phyloP scores from a whole-genome alignment of 495 filamentous ascomycete species.

The Oleoguttula mirabilis region DNA sequence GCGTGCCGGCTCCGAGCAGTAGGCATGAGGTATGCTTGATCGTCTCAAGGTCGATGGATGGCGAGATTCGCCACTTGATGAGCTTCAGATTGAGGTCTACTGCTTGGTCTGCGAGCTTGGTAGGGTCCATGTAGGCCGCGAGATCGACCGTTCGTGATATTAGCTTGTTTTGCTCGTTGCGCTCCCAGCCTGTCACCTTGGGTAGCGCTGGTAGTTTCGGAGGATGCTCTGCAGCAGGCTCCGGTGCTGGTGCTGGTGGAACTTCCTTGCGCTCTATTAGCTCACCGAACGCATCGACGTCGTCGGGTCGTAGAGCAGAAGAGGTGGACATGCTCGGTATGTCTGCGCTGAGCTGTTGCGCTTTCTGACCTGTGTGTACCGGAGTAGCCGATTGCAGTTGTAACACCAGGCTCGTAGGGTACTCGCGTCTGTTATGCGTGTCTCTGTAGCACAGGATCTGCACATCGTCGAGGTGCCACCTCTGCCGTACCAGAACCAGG shows the following conservation, averaged over 20 bases:
- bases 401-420: slow-evolving; percentile 68
- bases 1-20: slow-evolving; percentile 85
- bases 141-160: slow-evolving; percentile 65
- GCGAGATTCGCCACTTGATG: slow-evolving; percentile 96
- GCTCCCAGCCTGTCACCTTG: slow-evolving; percentile 91
- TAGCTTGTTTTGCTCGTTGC: slow-evolving; percentile 62
- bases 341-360: slow-evolving; percentile 19
- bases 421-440: slow-evolving; percentile 57
- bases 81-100: slow-evolving; percentile 95
- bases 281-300: slow-evolving; percentile 16
- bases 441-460: slow-evolving; percentile 90
- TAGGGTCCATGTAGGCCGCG: slow-evolving; percentile 83
- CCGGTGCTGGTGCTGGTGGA: slow-evolving; percentile 18
- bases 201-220: slow-evolving; percentile 45
- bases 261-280: slow-evolving; percentile 11
- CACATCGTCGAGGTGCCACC: slow-evolving; percentile 64
- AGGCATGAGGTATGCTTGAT: slow-evolving; percentile 89
- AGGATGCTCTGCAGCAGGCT: slow-evolving; percentile 4
- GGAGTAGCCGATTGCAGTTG: slow-evolving; percentile 44
- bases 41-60: slow-evolving; percentile 70
- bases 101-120: slow-evolving; percentile 78
- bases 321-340: slow-evolving; percentile 7
- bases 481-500: slow-evolving; percentile 67
- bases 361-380: slow-evolving; percentile 8
- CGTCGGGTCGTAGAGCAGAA: slow-evolving; percentile 7